Percentiles rank a stretch among this genome's conserved stretches.
These are phyloP conservation scores for Spizellomyces sp. DNA, from an alignment of 192 early-diverging fungal species.

Conservation along the genomic window DNA sequence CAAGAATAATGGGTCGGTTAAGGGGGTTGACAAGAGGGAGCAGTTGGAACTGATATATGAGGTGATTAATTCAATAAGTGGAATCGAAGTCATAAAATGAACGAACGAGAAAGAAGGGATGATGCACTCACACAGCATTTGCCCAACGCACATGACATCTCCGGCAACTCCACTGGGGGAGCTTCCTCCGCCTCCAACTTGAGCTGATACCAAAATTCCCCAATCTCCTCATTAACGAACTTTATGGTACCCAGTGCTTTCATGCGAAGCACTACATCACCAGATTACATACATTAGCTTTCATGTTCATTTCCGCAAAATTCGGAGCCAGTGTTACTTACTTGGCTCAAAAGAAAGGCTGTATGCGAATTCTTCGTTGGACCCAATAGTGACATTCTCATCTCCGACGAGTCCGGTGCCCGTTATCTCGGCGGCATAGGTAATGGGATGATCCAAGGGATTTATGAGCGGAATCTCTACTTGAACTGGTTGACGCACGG, in stretches of 20 bases:
- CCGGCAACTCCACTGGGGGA: constrained; percentile 36
- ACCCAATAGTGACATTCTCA: constrained; percentile 20
- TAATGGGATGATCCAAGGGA: constrained; percentile 36
- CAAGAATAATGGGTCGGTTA: constrained; percentile 16
- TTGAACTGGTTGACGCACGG: constrained; percentile 32
- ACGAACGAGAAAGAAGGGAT: no score
- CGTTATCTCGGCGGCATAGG: constrained; percentile 29
- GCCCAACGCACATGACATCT: constrained; percentile 47
- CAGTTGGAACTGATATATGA: constrained; percentile 15
- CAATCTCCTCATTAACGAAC: constrained; percentile 45
- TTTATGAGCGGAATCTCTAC: constrained; percentile 46
- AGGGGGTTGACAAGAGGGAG: constrained; percentile 35
- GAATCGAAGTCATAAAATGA: no score
- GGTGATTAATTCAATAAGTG: constrained; percentile 1
- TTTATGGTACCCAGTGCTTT: constrained; percentile 35
- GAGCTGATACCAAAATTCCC: constrained; percentile 59
- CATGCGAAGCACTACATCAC: constrained; percentile 31
- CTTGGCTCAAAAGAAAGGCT: constrained; percentile 44
- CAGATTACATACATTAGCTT: not conserved
- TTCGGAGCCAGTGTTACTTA: constrained; percentile 26
- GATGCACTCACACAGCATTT: constrained; percentile 41
- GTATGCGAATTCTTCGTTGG: constrained; percentile 38
- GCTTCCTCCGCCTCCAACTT: constrained; percentile 42
- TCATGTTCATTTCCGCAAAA: not conserved
- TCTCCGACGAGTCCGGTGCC: constrained; percentile 42